Base-by-base conservation (phyloP, 1,139 yeast species). In the Protomyces pachydermus region DNA sequence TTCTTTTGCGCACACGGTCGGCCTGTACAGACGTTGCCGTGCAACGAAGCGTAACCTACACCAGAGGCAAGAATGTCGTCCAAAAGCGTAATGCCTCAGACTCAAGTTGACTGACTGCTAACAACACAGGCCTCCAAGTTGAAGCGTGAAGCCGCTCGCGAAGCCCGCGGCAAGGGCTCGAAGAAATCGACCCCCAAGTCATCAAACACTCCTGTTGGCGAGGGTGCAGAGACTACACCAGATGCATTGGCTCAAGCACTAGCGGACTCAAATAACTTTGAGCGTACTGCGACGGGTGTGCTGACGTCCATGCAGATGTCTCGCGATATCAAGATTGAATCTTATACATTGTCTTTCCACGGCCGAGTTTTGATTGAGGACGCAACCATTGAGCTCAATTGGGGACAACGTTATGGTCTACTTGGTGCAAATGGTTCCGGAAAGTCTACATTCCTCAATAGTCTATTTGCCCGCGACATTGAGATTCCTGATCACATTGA, bases 351-450 rank as follows among this genome's bases (percentile, higher is more conserved):
- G 12, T 64, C 65, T 34, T 93, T 93, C 86, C 98, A 93, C 79
- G 99, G 99, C 80, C 93, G 91, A 76, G 97, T 93, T 65, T 81
- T 93, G 75, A 82, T 93, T 72, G 97, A 90, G 78, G 98, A 93
- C 77, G 86, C 98, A 54, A 82, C 82, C 57, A 79, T 93, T 72
- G 98, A 93, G 80, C 84, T 93, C 79, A 95, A 93, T 80, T 91
- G 85, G 77, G 98, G 98, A 74, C 89, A 97, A 80, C 86, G 97
- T 78, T 93, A 95, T 76, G 96, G 96, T 79, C 82, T 93, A 70
- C 82, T 95, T 72, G 99, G 99, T 75, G 98, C 91, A 79, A 93
- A 93, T 77, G 99, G 99, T 69, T 93, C 98, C 80, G 99, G 99
- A 80, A 93, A 93, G 78, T 91, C 98, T 53, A 93, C 99, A 37